Evolutionary conservation across 2,329 filamentous ascomycete species (phyloP).

Genomic region (Arthroderma sp.): DNA sequence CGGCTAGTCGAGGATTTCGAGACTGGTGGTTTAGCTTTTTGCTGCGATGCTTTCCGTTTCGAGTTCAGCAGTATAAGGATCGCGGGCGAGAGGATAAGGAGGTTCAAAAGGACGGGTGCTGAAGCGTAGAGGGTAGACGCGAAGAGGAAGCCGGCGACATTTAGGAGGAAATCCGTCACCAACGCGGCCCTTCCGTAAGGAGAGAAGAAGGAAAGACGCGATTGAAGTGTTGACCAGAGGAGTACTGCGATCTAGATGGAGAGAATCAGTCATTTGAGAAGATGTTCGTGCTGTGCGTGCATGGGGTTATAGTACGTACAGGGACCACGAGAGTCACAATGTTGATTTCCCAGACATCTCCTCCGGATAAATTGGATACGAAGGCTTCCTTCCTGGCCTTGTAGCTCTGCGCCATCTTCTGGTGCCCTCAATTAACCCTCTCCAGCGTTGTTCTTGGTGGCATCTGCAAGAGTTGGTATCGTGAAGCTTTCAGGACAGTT

Average conservation of each 20-base stretch:
- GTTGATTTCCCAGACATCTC: conserved; percentile 74
- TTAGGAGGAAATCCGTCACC: conserved; percentile 73
- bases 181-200: conserved; percentile 56
- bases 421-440: not conserved
- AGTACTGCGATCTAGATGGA: conserved; percentile 56
- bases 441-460: not conserved
- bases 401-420: conserved; percentile 44
- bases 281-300: not conserved
- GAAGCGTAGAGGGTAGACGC: conserved; percentile 75
- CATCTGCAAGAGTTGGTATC: no score
- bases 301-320: conserved; percentile 41
- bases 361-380: conserved; percentile 79
- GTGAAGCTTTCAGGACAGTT: not conserved
- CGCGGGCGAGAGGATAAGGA: conserved; percentile 61
- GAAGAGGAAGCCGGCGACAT: conserved; percentile 68
- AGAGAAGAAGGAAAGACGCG: conserved; percentile 69
- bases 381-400: conserved; percentile 91
- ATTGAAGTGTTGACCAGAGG: conserved; percentile 80
- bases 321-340: conserved; percentile 72
- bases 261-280: conserved; percentile 5
- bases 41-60: conserved; percentile 15
- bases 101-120: conserved; percentile 57
- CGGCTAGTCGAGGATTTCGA: conserved; percentile 10
- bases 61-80: conserved; percentile 44
- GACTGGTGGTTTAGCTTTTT: conserved; percentile 23